These are phyloP conservation scores for Phaseolus coccineus DNA, from an alignment of 331 rosid genomes.

Conservation along the genomic window DNA sequence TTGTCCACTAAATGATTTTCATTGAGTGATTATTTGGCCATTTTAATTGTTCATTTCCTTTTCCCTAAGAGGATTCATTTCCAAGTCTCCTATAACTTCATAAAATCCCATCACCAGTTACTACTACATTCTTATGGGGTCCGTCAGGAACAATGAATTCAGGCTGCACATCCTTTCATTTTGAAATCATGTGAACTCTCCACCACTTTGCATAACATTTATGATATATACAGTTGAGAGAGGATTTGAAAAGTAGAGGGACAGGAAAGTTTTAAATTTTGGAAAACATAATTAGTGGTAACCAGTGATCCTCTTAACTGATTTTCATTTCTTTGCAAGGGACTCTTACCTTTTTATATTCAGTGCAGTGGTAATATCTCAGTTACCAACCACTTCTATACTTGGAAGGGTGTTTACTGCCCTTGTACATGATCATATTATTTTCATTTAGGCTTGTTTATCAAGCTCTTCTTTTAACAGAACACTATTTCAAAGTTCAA, in stretches of 20 bases:
- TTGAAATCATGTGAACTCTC: slow-evolving; percentile 6
- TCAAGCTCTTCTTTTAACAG: not conserved
- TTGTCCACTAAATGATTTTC: not conserved
- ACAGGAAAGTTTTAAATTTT: not conserved
- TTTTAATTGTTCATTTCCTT: slow-evolving; percentile 3
- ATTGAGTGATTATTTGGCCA: slow-evolving; percentile 6
- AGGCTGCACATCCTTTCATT: slow-evolving; percentile 2
- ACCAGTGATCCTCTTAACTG: not conserved
- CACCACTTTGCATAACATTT: not conserved
- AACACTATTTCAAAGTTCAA: not conserved
- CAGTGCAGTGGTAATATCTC: not conserved
- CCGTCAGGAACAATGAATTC: not conserved
- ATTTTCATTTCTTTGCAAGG: not conserved
- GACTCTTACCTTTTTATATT: not conserved
- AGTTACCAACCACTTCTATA: slow-evolving; percentile 1
- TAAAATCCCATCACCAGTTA: not conserved
- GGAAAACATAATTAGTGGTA: not conserved
- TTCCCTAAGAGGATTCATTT: slow-evolving; percentile 10
- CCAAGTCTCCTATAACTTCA: not conserved
- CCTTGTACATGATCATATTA: slow-evolving; percentile 2
- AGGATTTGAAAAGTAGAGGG: not conserved
- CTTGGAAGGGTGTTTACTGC: not conserved
- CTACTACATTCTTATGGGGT: slow-evolving; percentile 1
- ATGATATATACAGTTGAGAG: not conserved
- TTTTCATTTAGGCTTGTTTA: not conserved